Percentiles rank a stretch among this genome's conserved stretches.
Evolutionary conservation across 1,284 basidiomycete genomes (phyloP).

Genomic region (Amylostereum chailletii): DNA sequence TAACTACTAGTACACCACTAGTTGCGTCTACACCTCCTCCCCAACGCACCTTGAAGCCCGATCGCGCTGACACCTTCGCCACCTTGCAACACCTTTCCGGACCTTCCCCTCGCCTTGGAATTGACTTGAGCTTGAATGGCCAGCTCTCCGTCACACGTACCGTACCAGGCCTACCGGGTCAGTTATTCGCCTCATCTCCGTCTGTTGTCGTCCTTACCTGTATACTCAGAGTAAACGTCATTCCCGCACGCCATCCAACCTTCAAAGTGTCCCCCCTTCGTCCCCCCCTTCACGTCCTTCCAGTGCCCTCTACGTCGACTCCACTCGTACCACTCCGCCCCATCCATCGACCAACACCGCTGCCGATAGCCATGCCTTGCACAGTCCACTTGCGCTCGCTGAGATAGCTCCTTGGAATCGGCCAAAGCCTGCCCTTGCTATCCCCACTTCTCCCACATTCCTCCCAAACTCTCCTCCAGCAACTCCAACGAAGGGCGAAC

Average conservation of each 20-base stretch:
- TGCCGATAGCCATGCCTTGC: neutral
- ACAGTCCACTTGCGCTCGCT: neutral
- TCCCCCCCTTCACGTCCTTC: neutral
- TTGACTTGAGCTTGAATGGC: neutral
- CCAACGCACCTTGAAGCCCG: too few relatives aligned
- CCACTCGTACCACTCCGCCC: neutral
- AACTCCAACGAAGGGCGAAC: neutral
- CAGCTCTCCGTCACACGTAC: slow-evolving; percentile 25
- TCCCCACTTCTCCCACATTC: neutral
- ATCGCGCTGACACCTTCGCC: too few relatives aligned
- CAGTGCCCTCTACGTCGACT: neutral
- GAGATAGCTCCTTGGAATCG: neutral
- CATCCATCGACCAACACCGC: neutral
- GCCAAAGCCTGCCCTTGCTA: neutral
- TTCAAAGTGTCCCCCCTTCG: neutral
- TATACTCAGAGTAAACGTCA: slow-evolving; percentile 57
- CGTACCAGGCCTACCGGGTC: slow-evolving; percentile 71
- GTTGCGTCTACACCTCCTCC: too few relatives aligned
- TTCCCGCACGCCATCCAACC: slow-evolving; percentile 42
- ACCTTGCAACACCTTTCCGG: too few relatives aligned
- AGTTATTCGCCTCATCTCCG: slow-evolving; percentile 12
- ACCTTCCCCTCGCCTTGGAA: too few relatives aligned
- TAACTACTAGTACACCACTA: too few relatives aligned
- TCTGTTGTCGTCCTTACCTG: slow-evolving; percentile 8
- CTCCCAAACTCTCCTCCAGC: neutral